Conservation (phyloP, 2,329 filamentous ascomycete species). For the Penicillium sp. region DNA sequence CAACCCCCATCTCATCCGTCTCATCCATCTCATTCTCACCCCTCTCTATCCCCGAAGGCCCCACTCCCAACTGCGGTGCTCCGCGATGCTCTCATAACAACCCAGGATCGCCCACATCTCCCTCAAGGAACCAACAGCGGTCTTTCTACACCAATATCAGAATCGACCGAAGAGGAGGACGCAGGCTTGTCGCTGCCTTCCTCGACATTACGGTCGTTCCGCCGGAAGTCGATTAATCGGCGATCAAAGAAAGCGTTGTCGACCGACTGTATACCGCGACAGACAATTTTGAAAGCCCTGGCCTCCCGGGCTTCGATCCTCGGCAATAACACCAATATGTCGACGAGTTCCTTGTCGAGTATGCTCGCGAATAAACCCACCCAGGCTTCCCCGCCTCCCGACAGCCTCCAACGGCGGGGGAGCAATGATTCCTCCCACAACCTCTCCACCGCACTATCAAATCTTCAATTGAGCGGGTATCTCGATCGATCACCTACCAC, state of each 20-base stretch:
- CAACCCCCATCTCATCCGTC: neutral
- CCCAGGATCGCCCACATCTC: conserved; percentile 34
- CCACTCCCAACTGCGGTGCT: conserved; percentile 37
- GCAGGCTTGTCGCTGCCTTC: conserved; percentile 28
- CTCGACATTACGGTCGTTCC: conserved; percentile 38
- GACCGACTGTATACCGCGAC: conserved; percentile 68
- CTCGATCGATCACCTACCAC: conserved; percentile 47
- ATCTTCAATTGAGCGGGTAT: conserved; percentile 47
- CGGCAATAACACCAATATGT: conserved; percentile 53
- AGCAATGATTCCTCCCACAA: conserved; percentile 56
- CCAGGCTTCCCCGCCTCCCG: conserved; percentile 20
- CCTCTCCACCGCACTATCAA: conserved; percentile 60
- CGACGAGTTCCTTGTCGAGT: conserved; percentile 59
- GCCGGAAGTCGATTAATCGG: conserved; percentile 34
- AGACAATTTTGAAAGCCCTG: conserved; percentile 80
- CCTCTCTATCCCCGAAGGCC: conserved; percentile 24
- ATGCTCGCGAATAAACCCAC: conserved; percentile 51
- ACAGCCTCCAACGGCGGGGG: conserved; percentile 38
- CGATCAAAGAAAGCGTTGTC: conserved; percentile 55
- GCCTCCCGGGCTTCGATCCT: conserved; percentile 61
- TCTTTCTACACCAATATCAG: conserved; percentile 22
- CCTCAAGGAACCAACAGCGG: conserved; percentile 20
- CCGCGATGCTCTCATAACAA: conserved; percentile 46
- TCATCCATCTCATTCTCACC: conserved; percentile 20
- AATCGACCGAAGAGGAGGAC: conserved; percentile 27